Evolutionary conservation across 73 alveolate species (phyloP).

Genomic region (Diophrys sp.): DNA sequence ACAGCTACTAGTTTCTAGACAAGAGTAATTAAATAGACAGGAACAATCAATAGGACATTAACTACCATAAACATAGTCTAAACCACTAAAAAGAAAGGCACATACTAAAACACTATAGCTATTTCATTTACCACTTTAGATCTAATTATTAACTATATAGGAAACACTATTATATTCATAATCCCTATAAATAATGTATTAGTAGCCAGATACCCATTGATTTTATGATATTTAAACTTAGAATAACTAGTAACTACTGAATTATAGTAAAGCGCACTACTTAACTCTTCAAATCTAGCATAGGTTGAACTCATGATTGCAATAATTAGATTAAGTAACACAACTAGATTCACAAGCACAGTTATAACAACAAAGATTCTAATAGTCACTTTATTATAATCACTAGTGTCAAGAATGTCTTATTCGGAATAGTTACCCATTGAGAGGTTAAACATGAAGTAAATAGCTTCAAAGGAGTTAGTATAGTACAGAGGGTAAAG

Average conservation of each 20-base stretch:
- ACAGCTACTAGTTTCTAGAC: no score
- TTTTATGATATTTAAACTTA: neutral
- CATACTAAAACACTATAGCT: neutral
- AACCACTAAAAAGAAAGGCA: neutral
- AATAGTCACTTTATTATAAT: no score
- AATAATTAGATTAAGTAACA: constrained; percentile 11
- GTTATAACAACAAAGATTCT: neutral
- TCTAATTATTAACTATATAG: neutral
- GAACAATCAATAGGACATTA: no score
- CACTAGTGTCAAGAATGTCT: no score
- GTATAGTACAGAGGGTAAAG: neutral
- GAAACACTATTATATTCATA: neutral
- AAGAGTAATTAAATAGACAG: no score
- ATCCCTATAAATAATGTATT: neutral
- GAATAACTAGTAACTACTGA: neutral
- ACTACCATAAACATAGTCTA: neutral
- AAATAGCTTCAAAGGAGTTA: neutral
- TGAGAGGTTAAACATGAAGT: neutral
- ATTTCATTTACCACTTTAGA: neutral
- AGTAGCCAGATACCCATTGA: neutral
- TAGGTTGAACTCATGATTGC: constrained; percentile 15
- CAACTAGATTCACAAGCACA: neutral
- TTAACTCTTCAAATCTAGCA: constrained; percentile 7
- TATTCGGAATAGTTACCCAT: no score
- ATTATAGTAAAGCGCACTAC: neutral